phyloP scores from a whole-genome alignment of 1,284 basidiomycete genomes.

The Malassezia sp. region DNA sequence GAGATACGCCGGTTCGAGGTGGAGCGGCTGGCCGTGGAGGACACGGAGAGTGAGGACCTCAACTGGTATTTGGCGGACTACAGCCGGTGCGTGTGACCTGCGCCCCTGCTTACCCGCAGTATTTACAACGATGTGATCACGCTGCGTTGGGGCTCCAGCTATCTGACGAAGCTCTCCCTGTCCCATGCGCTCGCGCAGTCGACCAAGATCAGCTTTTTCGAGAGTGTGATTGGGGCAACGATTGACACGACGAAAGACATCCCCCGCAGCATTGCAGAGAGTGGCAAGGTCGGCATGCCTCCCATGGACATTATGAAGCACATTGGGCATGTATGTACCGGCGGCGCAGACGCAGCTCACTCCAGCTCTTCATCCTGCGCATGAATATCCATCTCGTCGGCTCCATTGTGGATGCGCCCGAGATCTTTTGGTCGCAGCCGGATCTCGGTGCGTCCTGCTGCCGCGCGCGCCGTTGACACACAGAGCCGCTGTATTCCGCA shows the following conservation, averaged over 20 bases:
- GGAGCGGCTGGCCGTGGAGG: constrained; percentile 57
- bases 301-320: constrained; percentile 84
- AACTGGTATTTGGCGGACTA: constrained; percentile 97
- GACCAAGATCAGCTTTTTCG: constrained; percentile 67
- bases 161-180: constrained; percentile 91
- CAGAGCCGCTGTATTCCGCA: constrained; percentile 82
- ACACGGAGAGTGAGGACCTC: constrained; percentile 77
- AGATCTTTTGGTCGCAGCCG: constrained; percentile 70
- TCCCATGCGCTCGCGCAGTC: constrained; percentile 91
- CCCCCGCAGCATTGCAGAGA: constrained; percentile 81
- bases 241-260: constrained; percentile 96
- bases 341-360: no score
- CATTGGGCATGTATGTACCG: constrained; percentile 55
- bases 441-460: constrained; percentile 56
- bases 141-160: constrained; percentile 79
- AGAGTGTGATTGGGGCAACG: constrained; percentile 79
- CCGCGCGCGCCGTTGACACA: background rate
- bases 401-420: constrained; percentile 85
- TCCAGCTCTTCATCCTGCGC: constrained; percentile 71
- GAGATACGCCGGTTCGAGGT: constrained; percentile 74
- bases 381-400: constrained; percentile 94
- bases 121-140: constrained; percentile 99
- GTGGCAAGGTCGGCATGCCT: constrained; percentile 67
- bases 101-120: constrained; percentile 48
- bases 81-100: constrained; percentile 24